Conservation (phyloP, 345 rosid species). For the Alliaria petiolata region DNA sequence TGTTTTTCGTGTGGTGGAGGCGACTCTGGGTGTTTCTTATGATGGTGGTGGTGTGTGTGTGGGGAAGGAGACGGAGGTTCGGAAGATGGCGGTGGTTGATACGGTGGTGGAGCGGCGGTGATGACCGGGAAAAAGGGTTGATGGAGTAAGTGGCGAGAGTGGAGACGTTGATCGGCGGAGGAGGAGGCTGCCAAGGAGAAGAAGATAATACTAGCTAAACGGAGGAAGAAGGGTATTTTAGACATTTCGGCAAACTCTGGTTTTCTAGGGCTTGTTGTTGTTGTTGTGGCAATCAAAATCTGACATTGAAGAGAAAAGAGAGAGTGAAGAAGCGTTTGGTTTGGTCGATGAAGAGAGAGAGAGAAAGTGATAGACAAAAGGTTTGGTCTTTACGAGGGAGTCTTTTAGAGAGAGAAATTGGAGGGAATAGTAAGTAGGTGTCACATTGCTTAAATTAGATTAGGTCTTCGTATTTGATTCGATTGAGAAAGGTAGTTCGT, state of each 20-base stretch:
- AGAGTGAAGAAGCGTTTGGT: slow-evolving; percentile 13
- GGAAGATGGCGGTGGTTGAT: slow-evolving; percentile 28
- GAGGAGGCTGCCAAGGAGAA: slow-evolving; percentile 16
- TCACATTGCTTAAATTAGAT: not conserved
- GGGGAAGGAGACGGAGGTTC: slow-evolving; percentile 42
- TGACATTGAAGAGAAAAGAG: slow-evolving; percentile 27
- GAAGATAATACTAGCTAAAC: not conserved
- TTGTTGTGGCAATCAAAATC: slow-evolving; percentile 29
- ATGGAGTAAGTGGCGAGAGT: slow-evolving; percentile 58
- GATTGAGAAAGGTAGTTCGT: not conserved
- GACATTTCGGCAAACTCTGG: slow-evolving; percentile 9
- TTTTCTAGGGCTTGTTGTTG: slow-evolving; percentile 10
- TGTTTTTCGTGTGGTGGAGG: slow-evolving; percentile 48
- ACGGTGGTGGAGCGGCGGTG: slow-evolving; percentile 39
- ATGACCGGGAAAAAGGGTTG: slow-evolving; percentile 58
- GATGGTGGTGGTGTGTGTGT: slow-evolving; percentile 29
- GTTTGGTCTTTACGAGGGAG: slow-evolving; percentile 23
- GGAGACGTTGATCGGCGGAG: slow-evolving; percentile 25
- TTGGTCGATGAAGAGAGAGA: slow-evolving; percentile 19
- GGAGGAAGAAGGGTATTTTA: slow-evolving; percentile 8
- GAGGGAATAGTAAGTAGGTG: not conserved
- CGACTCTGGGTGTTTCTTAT: slow-evolving; percentile 17
- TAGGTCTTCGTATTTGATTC: not conserved
- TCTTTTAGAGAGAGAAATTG: not conserved
- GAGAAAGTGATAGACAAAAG: not conserved